A percentile compares a stretch with the other conserved stretches of the same genome.
These are phyloP conservation scores for Bauhinia variegata DNA, from an alignment of 306 rosid genomes.

Conservation along the genomic window DNA sequence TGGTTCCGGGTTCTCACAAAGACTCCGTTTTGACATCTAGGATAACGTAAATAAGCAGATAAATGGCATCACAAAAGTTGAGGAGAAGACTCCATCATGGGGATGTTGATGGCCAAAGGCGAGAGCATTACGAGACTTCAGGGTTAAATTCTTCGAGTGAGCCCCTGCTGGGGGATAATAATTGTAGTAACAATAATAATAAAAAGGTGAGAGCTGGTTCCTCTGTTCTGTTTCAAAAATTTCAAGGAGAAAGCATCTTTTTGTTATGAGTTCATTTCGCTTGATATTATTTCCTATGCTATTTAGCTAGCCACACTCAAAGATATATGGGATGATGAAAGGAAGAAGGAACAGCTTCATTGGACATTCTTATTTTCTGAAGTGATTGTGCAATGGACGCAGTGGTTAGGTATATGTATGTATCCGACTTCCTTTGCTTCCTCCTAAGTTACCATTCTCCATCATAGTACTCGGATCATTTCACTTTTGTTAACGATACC, in stretches of 20 bases:
- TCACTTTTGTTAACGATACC: slow-evolving; percentile 14
- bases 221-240: background rate
- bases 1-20: slow-evolving; percentile 29
- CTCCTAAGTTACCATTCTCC: background rate
- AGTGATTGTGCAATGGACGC: slow-evolving; percentile 87
- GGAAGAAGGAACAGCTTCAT: slow-evolving; percentile 69
- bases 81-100: slow-evolving; percentile 90
- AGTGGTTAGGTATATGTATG: slow-evolving; percentile 71
- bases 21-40: slow-evolving; percentile 40
- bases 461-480: slow-evolving; percentile 8
- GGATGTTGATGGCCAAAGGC: slow-evolving; percentile 70
- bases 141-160: slow-evolving; percentile 60
- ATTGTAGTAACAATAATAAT: slow-evolving; percentile 40
- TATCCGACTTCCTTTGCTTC: slow-evolving; percentile 28
- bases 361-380: slow-evolving; percentile 85
- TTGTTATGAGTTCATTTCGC: slow-evolving; percentile 1
- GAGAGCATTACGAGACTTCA: slow-evolving; percentile 57
- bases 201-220: slow-evolving; percentile 48
- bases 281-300: slow-evolving; percentile 2
- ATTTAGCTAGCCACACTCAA: slow-evolving; percentile 50
- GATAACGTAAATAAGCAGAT: slow-evolving; percentile 21
- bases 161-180: slow-evolving; percentile 66
- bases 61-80: slow-evolving; percentile 71
- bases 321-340: slow-evolving; percentile 80
- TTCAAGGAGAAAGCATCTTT: background rate